phyloP scores from a whole-genome alignment of 2,329 filamentous ascomycete species.

The Graphilbum sp. region DNA sequence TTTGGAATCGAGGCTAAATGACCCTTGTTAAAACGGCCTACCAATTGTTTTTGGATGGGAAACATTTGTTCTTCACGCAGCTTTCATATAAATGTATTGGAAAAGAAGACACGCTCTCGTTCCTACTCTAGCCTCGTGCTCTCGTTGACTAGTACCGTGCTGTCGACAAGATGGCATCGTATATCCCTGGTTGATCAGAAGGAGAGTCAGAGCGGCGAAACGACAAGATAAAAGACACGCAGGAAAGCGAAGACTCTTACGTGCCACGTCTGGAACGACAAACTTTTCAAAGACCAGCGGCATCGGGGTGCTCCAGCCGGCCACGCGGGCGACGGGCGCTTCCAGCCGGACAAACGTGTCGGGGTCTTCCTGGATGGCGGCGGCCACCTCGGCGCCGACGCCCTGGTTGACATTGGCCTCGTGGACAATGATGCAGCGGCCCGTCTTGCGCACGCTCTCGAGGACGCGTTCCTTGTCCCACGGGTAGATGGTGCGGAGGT shows the following conservation, averaged over 20 bases:
- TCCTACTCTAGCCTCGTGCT: no score
- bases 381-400: constrained; percentile 76
- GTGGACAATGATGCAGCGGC: constrained; percentile 73
- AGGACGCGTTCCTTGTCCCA: constrained; percentile 77
- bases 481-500: constrained; percentile 75
- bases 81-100: no score
- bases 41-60: no score
- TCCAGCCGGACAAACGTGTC: constrained; percentile 68
- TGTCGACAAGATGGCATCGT: constrained; percentile 52
- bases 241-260: no score
- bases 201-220: no score
- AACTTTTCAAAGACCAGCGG: constrained; percentile 67
- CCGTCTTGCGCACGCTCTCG: constrained; percentile 73
- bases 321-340: constrained; percentile 69
- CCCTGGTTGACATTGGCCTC: constrained; percentile 86
- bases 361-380: constrained; percentile 64
- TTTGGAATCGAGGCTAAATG: no score
- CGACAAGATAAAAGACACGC: neutral
- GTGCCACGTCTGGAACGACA: constrained; percentile 69
- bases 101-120: no score
- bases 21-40: no score
- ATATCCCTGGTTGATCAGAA: constrained; percentile 37
- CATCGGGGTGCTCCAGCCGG: constrained; percentile 79
- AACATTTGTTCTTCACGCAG: no score
- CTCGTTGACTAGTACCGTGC: constrained; percentile 37